Base-by-base conservation (phyloP, 192 early-diverging fungal genomes). In the Backusella macrospora region DNA sequence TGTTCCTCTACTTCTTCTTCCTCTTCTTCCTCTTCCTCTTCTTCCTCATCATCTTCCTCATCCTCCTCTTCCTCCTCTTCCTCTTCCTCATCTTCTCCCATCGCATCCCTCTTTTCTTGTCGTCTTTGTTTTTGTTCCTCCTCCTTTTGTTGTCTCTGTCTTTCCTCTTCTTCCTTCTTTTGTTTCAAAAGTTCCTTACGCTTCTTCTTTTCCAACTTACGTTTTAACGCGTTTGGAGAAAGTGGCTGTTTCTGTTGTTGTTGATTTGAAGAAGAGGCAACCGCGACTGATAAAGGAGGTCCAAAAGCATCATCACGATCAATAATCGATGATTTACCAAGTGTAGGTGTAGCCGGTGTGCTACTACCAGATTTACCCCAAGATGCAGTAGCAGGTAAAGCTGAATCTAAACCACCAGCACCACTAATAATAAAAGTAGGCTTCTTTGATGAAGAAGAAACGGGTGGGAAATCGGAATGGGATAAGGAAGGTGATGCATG, bases 381-480 rank as follows among this genome's bases (percentile, higher is more conserved):
- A n/a, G 87, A 89, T 1, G 86, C 87, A 14, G 87, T 87, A 6
- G 84, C 83, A 45, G 87, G 87, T 37, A 89, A 76, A 12, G 84
- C 83, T 14, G 87, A 87, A 13, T 73, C 73, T 9, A 71, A 62
- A 0, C 23, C 40, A 26, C 67, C 23, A 0, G 18, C 40, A 15
- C 67, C 23, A 3, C 18, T 69, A 10, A 59, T 59, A n/a, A 59
- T 59, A n/a, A 23, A 13, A 23, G 52, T 59, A 10, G 52, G 52
- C 4, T 18, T 21, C 40, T 39, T 66, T 7, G 16, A 21, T 9
- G 5, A 62, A 3, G 55, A 62, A 3, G 39, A 43, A 10, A 12
- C 65, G 9, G 38, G 12, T 43, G 16, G 65, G 37, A 21, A 66
- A 18, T 66, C 65, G 16, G 49, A 15, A 21, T 21, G 16, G 16